phyloP scores from a whole-genome alignment of 257 asterid species.

The Mentha longifolia region DNA sequence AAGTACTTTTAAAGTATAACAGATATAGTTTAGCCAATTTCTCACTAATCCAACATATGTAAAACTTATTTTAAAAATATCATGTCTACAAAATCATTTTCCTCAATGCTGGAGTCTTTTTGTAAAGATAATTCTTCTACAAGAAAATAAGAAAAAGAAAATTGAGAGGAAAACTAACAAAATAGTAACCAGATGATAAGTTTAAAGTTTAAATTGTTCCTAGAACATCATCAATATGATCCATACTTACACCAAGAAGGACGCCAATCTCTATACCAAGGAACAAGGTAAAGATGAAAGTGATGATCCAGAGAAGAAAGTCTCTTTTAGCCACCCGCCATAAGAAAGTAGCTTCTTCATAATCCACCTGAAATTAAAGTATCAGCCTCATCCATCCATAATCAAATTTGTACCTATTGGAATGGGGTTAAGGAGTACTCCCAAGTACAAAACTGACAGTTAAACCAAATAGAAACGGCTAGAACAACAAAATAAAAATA shows the following conservation, averaged over 20 bases:
- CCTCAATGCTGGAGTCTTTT: background rate
- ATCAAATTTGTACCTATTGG: background rate
- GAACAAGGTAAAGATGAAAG: constrained; percentile 79
- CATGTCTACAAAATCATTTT: background rate
- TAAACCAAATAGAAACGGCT: constrained; percentile 6
- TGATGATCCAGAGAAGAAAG: constrained; percentile 88
- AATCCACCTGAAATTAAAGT: constrained; percentile 81
- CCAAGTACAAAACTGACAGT: background rate
- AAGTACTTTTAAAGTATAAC: no score
- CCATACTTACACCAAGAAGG: constrained; percentile 81
- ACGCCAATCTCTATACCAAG: constrained; percentile 99
- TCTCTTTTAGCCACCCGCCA: constrained; percentile 97
- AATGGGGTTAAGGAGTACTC: constrained; percentile 4
- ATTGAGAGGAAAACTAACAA: background rate
- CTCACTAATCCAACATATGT: no score
- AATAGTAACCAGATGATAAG: background rate
- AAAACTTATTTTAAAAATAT: no score
- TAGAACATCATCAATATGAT: constrained; percentile 21
- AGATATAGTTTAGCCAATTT: no score
- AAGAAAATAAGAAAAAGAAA: background rate
- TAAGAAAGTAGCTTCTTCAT: constrained; percentile 86
- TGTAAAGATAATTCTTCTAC: background rate
- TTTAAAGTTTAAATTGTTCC: no score
- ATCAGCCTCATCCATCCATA: constrained; percentile 15
- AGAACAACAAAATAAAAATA: constrained; percentile 2